Evolutionary conservation across 495 filamentous ascomycete species (phyloP), one percentile per base, ranked within the genome.

Genomic region (Bacidia rubella): DNA sequence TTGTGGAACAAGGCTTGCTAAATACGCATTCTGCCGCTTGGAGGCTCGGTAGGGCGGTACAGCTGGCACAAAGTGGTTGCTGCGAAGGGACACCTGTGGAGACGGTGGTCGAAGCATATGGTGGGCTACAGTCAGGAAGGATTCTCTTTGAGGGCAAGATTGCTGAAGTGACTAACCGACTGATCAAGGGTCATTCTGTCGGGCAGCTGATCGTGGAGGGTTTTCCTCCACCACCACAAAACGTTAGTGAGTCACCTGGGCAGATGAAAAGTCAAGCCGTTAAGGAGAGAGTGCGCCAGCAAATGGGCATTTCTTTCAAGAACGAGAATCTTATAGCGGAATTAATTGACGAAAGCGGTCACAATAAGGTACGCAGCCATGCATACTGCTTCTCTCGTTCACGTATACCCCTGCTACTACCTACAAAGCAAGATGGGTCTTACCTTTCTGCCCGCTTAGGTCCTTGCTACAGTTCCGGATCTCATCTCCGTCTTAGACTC

Each of bases 121-220:
- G 75, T 1, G 79, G 77, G 0, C 51, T 63, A 0, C 66, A 72
- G 19, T 68, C 70, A 7, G 77, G 70, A 0, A 71, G 65, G 49
- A 70, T 82, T 17, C 60, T 82, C 3, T 81, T 74, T 57, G 71
- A 74, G 51, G 80, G 79, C 10, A 83, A 83, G 62, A 77, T 82
- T 45, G 70, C 75, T 0, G 71, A 68, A 10, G 79, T 83, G 0
- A 71, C 78, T 55, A 62, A 77, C 10, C 72, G 69, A 2, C 57
- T 83, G 51, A 63, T 64, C 41, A 77, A 66, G 67, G 79, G 78
- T 19, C 75, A 76, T 56, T 64, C 70, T 38, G 75, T 74, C 60
- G 77, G 70, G 10, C 70, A 69, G 32, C 32, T 39, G 9, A 9
- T 39, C 10, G 32, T 39, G 9, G 32, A 39, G n/a, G 32, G 32